A percentile compares a stretch with the other conserved stretches of the same genome.
Evolutionary conservation across 306 rosid species (phyloP).

Genomic region (Senna siamea): DNA sequence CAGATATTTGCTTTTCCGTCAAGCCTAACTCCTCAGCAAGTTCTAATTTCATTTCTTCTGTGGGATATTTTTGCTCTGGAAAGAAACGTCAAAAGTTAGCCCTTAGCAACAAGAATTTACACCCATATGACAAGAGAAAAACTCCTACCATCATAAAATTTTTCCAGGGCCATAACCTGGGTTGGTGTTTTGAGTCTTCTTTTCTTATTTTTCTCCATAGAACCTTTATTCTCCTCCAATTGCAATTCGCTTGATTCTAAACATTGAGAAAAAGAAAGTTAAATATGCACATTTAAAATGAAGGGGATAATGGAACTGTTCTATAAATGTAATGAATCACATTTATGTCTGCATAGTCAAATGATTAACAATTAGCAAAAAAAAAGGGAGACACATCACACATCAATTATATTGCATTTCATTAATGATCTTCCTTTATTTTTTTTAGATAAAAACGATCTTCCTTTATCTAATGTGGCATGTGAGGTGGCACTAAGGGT

Average conservation of each 20-base stretch:
- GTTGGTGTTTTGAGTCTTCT: conserved; percentile 87
- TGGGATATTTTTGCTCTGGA: conserved; percentile 90
- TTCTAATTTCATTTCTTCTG: conserved; percentile 80
- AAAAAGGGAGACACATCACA: neutral
- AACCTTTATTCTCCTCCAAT: conserved; percentile 77
- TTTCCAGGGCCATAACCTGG: conserved; percentile 82
- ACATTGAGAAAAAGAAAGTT: conserved; percentile 44
- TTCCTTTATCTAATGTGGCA: too few species aligned
- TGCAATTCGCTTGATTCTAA: conserved; percentile 67
- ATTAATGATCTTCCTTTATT: neutral
- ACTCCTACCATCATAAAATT: conserved; percentile 74
- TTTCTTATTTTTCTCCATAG: conserved; percentile 68
- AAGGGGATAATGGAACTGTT: conserved; percentile 15
- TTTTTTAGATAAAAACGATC: too few species aligned
- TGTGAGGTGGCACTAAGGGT: too few species aligned
- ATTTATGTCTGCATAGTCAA: conserved; percentile 6
- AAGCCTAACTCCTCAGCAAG: conserved; percentile 75
- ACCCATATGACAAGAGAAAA: conserved; percentile 31
- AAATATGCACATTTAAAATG: conserved; percentile 1
- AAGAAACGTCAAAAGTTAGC: conserved; percentile 27
- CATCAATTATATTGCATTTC: neutral
- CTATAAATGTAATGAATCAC: conserved; percentile 28
- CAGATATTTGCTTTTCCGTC: conserved; percentile 96
- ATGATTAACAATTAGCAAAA: conserved; percentile 7
- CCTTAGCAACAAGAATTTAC: conserved; percentile 26